Evolutionary conservation across 2,329 filamentous ascomycete species (phyloP), one percentile per base, ranked within the genome.

Genomic region (Aureobasidium subglaciale): DNA sequence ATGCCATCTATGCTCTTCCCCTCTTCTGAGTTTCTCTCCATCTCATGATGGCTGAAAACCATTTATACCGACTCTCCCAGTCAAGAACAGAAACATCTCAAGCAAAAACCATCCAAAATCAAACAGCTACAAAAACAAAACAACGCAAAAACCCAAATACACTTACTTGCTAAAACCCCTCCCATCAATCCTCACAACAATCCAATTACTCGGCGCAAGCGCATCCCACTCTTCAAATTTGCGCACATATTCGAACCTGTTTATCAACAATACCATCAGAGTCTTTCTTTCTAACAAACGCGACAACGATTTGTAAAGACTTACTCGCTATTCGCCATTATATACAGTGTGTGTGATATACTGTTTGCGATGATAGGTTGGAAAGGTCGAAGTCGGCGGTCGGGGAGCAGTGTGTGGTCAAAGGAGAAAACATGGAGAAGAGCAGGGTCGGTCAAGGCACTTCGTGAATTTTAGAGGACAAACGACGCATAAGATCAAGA

Each of bases 111-210:
- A n/a, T 18, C n/a, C 4, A 18, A 16, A 3, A 13, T 18, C 18
- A 27, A 8, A n/a, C 15, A 18, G 15, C 16, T 4, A 10, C 6
- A 29, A 32, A 49, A 22, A 35, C 3, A 32, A 42, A 29, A 30
- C 16, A 29, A 1, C 11, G 16, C 20, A 56, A 35, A 18, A 25
- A 20, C n/a, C 5, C 5, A 25, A 49, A n/a, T 34, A 24, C 15
- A 67, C 71, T 68, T 75, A 95, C 90, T 95, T 96, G 65, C 91
- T 93, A 72, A 99, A 99, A 16, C 90, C 91, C 61, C 92, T 81
- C 22, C 93, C 93, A 72, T 99, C 93, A 65, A 99, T 85, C 58
- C 93, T 85, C 56, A 99, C 85, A 18, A 97, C 90, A 56, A 97
- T 87, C 90, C 91, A 99, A 24, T 92, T 97, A 67, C 95, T 95